Percentiles rank a stretch among this genome's conserved stretches.
phyloP scores from a whole-genome alignment of 495 filamentous ascomycete genomes.

The Cercophora samala region DNA sequence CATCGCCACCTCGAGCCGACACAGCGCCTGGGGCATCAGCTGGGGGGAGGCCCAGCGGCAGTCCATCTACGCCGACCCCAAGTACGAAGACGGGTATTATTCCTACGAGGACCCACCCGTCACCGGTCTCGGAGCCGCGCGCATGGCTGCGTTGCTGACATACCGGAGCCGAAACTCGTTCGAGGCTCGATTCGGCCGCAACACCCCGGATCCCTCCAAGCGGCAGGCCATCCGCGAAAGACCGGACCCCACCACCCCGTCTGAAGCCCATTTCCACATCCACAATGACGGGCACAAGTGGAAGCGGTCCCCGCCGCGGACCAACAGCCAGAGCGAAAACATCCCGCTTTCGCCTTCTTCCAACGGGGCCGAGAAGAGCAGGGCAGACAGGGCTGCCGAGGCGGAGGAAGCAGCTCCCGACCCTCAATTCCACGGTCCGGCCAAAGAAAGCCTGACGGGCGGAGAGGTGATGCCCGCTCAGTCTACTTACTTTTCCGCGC shows the following conservation, averaged over 20 bases:
- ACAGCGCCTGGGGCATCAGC: slow-evolving; percentile 98
- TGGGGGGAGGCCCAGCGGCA: slow-evolving; percentile 98
- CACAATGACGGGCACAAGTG: slow-evolving; percentile 92
- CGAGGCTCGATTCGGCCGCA: slow-evolving; percentile 89
- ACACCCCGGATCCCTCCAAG: slow-evolving; percentile 79
- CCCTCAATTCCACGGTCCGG: slow-evolving; percentile 73
- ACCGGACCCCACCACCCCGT: slow-evolving; percentile 59
- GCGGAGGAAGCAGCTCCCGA: slow-evolving; percentile 45
- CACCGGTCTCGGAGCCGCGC: slow-evolving; percentile 85
- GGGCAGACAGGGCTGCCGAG: background rate
- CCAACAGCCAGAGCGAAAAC: slow-evolving; percentile 30
- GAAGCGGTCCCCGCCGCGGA: slow-evolving; percentile 31
- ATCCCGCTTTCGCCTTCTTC: slow-evolving; percentile 32
- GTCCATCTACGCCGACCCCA: slow-evolving; percentile 96
- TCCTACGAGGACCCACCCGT: slow-evolving; percentile 75
- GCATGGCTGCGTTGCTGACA: slow-evolving; percentile 93
- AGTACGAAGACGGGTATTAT: slow-evolving; percentile 97
- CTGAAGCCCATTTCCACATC: slow-evolving; percentile 84
- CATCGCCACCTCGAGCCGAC: slow-evolving; percentile 89
- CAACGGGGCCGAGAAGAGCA: slow-evolving; percentile 19
- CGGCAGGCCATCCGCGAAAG: slow-evolving; percentile 72
- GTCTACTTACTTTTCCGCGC: slow-evolving; percentile 91
- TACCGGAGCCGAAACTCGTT: slow-evolving; percentile 97
- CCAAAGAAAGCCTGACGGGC: slow-evolving; percentile 36
- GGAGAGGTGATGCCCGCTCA: slow-evolving; percentile 51